Evolutionary conservation across 495 filamentous ascomycete species (phyloP), one percentile per base, ranked within the genome.

Genomic region (Annulohypoxylon nitens): DNA sequence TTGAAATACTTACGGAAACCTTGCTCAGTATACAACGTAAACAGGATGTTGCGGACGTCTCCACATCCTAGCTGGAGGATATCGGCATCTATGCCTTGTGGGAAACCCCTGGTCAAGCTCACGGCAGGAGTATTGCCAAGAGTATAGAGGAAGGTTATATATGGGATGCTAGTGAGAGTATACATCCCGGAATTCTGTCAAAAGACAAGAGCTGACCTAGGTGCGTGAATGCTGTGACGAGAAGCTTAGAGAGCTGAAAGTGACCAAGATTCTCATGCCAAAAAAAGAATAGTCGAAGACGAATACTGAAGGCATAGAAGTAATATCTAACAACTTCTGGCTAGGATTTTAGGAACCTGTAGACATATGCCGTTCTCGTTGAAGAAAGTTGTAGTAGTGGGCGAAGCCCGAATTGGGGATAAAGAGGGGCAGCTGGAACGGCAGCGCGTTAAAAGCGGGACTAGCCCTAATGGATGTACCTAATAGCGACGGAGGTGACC

Each of bases 21-120:
- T 64, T 67, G 23, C 30, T 80, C 75, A 11, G 34, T 66, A 62
- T 78, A 58, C 1, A 36, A n/a, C 1, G 79, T 81, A 58, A 79
- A 81, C 2, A 80, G 58, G 33, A 80, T 79, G 45, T 75, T 80
- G 4, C 75, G 70, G 39, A 78, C 61, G 59, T 80, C 78, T 33
- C 78, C 78, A 33, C 77, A 80, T 9, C 75, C 78, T 1, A 81
- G 74, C n/a, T 80, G 78, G 30, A 81, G 70, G 8, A 81, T 76
- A 53, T 77, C 70, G 14, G 74, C 77, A 11, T 66, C 64, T 41
- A 33, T 54, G 7, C 66, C 74, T 1, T 76, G 78, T 7, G 79
- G 77, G 14, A 81, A 57, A 2, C 68, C 53, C 41, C 78, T 71
- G 0, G 78, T 79, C 8, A 79, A 66, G 16, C 68, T 78, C 4